Percentiles rank a stretch among this genome's conserved stretches.
Conservation (phyloP, 2,329 filamentous ascomycete species). For the Microascus cirrosus region DNA sequence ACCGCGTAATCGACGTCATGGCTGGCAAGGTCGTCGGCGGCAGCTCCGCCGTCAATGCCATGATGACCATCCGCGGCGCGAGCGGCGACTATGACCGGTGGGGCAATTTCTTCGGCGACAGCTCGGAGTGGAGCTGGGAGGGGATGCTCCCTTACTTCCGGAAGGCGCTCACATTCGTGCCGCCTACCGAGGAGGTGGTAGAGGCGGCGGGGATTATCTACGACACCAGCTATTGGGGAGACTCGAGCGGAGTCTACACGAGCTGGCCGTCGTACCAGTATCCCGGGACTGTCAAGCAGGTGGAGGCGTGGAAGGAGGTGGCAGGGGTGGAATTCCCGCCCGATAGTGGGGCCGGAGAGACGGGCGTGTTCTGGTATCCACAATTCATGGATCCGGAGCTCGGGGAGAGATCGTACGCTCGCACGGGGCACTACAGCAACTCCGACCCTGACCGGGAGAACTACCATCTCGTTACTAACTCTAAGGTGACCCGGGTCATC, state of each 20-base stretch:
- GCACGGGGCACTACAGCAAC: slow-evolving; percentile 19
- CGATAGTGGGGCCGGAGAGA: slow-evolving; percentile 25
- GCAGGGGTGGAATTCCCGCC: slow-evolving; percentile 23
- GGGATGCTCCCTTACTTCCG: slow-evolving; percentile 16
- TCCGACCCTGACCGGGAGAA: slow-evolving; percentile 12
- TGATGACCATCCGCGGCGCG: slow-evolving; percentile 21
- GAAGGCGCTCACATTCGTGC: slow-evolving; percentile 14
- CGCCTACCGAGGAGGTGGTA: slow-evolving; percentile 10
- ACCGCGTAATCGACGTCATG: slow-evolving; percentile 6
- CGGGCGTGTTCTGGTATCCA: slow-evolving; percentile 29
- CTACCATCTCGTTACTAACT: slow-evolving; percentile 13
- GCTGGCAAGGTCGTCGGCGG: slow-evolving; percentile 18
- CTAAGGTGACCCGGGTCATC: slow-evolving; percentile 12
- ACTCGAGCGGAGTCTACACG: slow-evolving; percentile 21
- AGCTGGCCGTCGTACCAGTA: slow-evolving; percentile 27
- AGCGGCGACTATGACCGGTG: slow-evolving; percentile 17
- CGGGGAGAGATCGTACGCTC: slow-evolving; percentile 24
- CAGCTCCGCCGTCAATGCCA: slow-evolving; percentile 22
- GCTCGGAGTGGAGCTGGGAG: slow-evolving; percentile 14
- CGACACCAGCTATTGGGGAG: slow-evolving; percentile 23
- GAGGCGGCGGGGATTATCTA: slow-evolving; percentile 15
- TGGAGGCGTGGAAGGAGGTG: slow-evolving; percentile 24
- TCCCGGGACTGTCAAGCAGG: slow-evolving; percentile 17
- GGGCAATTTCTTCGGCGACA: slow-evolving; percentile 16
- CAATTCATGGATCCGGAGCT: slow-evolving; percentile 25